Evolutionary conservation across 352 stramenopile genomes (phyloP), one percentile per base, ranked within the genome.

Genomic region (Nothophytophthora sp.): DNA sequence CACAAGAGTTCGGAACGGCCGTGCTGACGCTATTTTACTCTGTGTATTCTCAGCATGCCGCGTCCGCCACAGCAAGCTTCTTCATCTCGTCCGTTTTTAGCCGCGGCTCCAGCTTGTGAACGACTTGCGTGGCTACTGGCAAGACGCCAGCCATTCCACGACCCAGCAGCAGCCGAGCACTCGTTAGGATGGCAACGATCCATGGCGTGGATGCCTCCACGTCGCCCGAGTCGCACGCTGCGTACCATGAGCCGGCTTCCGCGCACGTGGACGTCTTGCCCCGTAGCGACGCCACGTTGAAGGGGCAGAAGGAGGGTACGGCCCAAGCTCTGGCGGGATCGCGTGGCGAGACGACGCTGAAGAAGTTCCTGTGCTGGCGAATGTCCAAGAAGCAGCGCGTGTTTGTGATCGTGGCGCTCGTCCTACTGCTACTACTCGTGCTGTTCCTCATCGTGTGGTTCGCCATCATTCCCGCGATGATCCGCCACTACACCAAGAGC

Each of bases 371-470:
- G 20, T 72, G 49, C 40, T 90, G 76, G 73, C 55, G 49, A 23
- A 60, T 86, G 50, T 70, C 68, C 38, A 87, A 83, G 53, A 68
- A 63, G 42, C 55, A 78, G 47, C 76, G 66, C 37, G 53, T 80
- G 19, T 25, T 60, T 7, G 48, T 60, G 2, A 60, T 90, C 19
- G 38, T 85, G 0, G 65, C 30, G 3, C 55, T 63, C 8, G 41
- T 85, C 2, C n/a, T 88, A 23, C 19, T 72, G 5, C 30, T 72
- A 11, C 0, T 83, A 8, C 34, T 65, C 6, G 58, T 76, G 19
- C 32, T 85, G 16, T 47, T 86, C 23, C 35, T 91, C 29, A 73
- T 88, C 35, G 38, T 68, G 3, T 86, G 74, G 66, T 78, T 89
- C 46, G 71, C 37, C n/a, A 57, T 89, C 19, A 55, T 83, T n/a